Evolutionary conservation across 2,329 filamentous ascomycete genomes (phyloP).

Genomic region (Curvularia spicifera): DNA sequence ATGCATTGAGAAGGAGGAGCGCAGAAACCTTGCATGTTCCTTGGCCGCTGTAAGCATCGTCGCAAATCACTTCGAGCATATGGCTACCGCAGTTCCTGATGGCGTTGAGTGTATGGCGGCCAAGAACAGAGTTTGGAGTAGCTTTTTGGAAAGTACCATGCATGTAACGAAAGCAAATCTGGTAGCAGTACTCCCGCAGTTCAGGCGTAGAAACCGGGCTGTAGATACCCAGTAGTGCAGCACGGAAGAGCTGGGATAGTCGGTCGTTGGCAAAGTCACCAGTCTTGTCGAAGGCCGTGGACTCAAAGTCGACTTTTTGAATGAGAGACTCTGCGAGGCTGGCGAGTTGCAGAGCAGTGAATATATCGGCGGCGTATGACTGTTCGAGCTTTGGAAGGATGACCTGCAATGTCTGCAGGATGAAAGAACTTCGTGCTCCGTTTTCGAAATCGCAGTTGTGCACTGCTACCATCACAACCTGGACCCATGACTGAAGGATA

Average conservation of each 20-base stretch:
- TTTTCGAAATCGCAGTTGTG: constrained; percentile 81
- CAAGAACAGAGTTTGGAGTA: constrained; percentile 39
- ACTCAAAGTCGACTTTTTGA: constrained; percentile 70
- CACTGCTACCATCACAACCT: constrained; percentile 81
- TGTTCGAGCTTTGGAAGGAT: constrained; percentile 86
- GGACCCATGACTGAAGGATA: constrained; percentile 82
- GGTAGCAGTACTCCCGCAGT: constrained; percentile 85
- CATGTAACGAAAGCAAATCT: constrained; percentile 87
- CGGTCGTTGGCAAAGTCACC: constrained; percentile 85
- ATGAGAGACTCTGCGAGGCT: constrained; percentile 76
- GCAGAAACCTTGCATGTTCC: constrained; percentile 83
- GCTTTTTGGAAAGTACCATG: constrained; percentile 66
- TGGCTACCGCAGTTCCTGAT: constrained; percentile 81
- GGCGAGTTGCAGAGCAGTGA: constrained; percentile 76
- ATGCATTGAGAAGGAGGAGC: constrained; percentile 78
- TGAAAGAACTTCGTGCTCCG: constrained; percentile 74
- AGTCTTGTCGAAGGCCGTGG: constrained; percentile 53
- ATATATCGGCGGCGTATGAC: constrained; percentile 71
- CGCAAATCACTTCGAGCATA: constrained; percentile 84
- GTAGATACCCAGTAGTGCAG: constrained; percentile 79
- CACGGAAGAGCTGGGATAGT: constrained; percentile 88
- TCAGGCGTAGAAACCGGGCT: constrained; percentile 73
- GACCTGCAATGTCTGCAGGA: constrained; percentile 84
- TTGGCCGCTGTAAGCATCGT: constrained; percentile 89
- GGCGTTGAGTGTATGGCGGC: constrained; percentile 66